Base-by-base conservation (phyloP, 176 grass and related monocot genomes). In the Aegilops speltoides region DNA sequence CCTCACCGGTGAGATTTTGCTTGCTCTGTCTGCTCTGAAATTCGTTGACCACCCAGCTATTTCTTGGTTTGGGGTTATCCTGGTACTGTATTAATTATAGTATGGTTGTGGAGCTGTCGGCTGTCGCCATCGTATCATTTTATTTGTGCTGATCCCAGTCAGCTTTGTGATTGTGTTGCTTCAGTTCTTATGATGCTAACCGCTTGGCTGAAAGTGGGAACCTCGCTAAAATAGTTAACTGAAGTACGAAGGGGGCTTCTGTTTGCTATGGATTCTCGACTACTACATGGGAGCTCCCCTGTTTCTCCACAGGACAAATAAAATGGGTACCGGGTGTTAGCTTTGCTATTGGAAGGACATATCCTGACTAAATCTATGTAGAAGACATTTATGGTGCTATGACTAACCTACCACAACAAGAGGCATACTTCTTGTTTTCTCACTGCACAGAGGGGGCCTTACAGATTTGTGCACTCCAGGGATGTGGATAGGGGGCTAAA, bases 1-100 rank as follows among this genome's bases (percentile, higher is more conserved):
- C 59, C 92, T 99, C 77, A 99, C 90, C 2, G 97, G 92, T 99
- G 54, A 89, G 90, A 62, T 62, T 70, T 81, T 3, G 5, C 37
- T 4, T 19, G 10, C 17, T 73, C 31, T 12, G 78, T n/a, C 37
- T n/a, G 65, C 8, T 46, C 13, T n/a, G n/a, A 50, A 65, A 76
- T 36, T 79, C n/a, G 34, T 43, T 20, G 20, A 11, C n/a, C 8
- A 37, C 5, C 48, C 5, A 40, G 16, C 38, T 22, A 4, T 86
- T 64, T 72, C 69, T 13, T 26, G n/a, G 40, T 54, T 29, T 28
- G 15, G 10, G 41, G 8, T 38, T 24, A 36, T 84, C 34, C 26
- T 63, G 9, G 36, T 71, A 36, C n/a, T 10, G 48, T 52, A 54
- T 54, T 54, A 1, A 37, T 10, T 54, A 7, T 64, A 61, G 54